Evolutionary conservation across 331 rosid species (phyloP), one percentile per base, ranked within the genome.

Genomic region (Spiraea crenata): DNA sequence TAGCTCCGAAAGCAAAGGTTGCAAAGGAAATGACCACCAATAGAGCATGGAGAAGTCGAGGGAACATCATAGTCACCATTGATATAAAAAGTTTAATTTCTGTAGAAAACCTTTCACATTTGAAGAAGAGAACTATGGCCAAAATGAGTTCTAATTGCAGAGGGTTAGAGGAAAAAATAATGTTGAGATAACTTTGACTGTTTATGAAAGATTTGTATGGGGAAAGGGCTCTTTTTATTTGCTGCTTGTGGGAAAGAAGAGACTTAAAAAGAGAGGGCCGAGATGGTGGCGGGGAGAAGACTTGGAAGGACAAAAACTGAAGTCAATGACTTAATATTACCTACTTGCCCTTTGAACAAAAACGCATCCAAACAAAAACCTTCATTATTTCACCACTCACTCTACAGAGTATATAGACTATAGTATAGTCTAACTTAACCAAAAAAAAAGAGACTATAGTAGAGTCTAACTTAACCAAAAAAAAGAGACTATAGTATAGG

Each of bases 1-100:
- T 65, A 67, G 82, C 86, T 57, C 68, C 92, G 19, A 57, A 70
- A 67, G 78, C 75, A 10, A 46, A 49, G 44, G 47, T 39, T 38
- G 69, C 6, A 58, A 74, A 52, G 65, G 72, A 65, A 47, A 70
- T 8, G 3, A 67, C 14, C 10, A 74, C 9, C 67, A 77, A 34
- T 57, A 69, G n/a, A 5, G 60, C 13, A 65, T 13, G 37, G 59
- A 73, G 42, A 71, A 51, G 49, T 7, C 5, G 74, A 61, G 41
- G 10, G 35, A n/a, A 41, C 52, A 42, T 59, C 70, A 57, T 79
- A 39, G 2, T 63, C 9, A 9, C 13, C 10, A 41, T 51, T 55
- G 15, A 46, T 9, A 8, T 25, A 25, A 25, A 25, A 25, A 25
- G 31, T 25, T 25, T 25, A 13, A 34, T 51, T 40, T 4, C 25